These are phyloP conservation scores for Ilyonectria mors-panacis DNA, from an alignment of 2,329 filamentous ascomycete species.

Conservation along the genomic window DNA sequence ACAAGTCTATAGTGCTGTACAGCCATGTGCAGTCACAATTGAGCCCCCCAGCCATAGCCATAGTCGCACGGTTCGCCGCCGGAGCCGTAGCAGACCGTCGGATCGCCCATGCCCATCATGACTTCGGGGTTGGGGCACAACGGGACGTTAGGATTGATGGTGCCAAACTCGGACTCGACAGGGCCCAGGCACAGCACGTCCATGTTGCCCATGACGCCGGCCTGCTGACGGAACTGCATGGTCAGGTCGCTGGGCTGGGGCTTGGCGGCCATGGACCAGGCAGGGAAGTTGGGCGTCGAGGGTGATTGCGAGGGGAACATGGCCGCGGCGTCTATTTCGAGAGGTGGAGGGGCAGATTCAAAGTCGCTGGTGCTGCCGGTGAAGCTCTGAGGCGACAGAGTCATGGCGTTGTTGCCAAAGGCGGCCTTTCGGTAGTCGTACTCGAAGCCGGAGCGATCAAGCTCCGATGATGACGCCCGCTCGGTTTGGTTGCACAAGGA, in stretches of 20 bases:
- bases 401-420: constrained; percentile 61
- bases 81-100: constrained; percentile 71
- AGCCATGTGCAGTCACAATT: too few relatives aligned
- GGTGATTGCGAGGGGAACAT: constrained; percentile 57
- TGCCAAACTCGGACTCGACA: constrained; percentile 67
- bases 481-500: constrained; percentile 54
- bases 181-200: constrained; percentile 65
- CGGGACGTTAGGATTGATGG: constrained; percentile 69
- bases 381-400: constrained; percentile 70
- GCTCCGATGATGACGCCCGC: constrained; percentile 68
- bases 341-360: constrained; percentile 53
- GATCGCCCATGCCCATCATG: constrained; percentile 71
- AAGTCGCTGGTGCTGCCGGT: constrained; percentile 54
- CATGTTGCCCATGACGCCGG: constrained; percentile 59
- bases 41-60: constrained; percentile 40
- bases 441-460: constrained; percentile 70
- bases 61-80: constrained; percentile 61
- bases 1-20: too few relatives aligned
- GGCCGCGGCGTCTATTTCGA: constrained; percentile 51
- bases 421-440: constrained; percentile 67
- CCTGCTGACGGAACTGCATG: constrained; percentile 61
- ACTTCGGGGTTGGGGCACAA: constrained; percentile 67
- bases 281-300: constrained; percentile 50
- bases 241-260: constrained; percentile 47
- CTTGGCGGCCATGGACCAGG: constrained; percentile 50